Evolutionary conservation across 1,284 basidiomycete genomes (phyloP), one percentile per base, ranked within the genome.

Genomic region (Irpex sp.): DNA sequence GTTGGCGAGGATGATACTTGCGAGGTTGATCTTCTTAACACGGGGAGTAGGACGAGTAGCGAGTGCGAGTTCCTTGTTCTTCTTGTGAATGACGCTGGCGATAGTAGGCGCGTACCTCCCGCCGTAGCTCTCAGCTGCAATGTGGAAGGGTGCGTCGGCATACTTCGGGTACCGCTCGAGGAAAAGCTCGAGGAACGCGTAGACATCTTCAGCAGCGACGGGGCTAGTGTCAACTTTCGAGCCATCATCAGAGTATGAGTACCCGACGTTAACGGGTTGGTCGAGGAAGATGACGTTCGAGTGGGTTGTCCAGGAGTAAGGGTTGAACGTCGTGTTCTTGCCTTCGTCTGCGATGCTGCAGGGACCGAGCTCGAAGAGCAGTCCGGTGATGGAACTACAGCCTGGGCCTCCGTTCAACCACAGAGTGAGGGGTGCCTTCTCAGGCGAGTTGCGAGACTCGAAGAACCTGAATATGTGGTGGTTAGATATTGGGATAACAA

Each of bases 321-420:
- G 82, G 76, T 97, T 96, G 69, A 75, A 74, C 7, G 84, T 88
- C 23, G 88, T 90, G 47, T 83, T 83, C 58, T 78, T 77, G 45
- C 92, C 92, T 3, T 87, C 80, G 61, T 94, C 76, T 8, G 78
- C 74, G 66, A 96, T 80, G 37, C 77, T 77, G 77, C 94, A 96
- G 0, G 94, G 93, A 0, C 94, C 94, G 47, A 96, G 86, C 74
- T 97, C 93, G 66, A 93, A 86, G 33, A 94, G 77, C n/a, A 93
- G 77, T 12, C 91, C 91, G 2, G 88, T 87, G 3, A 85, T 87
- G 14, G 84, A 90, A 68, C 80, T 85, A 72, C 89, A 89, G 10
- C 88, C 90, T 12, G 91, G 90, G 5, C 91, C 91, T 56, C 93
- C 94, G 68, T 94, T 95, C 49, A 96, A 78, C 95, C 95, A 96